Evolutionary conservation across 805 yeast species (phyloP).

Genomic region (Starmerella vitae): DNA sequence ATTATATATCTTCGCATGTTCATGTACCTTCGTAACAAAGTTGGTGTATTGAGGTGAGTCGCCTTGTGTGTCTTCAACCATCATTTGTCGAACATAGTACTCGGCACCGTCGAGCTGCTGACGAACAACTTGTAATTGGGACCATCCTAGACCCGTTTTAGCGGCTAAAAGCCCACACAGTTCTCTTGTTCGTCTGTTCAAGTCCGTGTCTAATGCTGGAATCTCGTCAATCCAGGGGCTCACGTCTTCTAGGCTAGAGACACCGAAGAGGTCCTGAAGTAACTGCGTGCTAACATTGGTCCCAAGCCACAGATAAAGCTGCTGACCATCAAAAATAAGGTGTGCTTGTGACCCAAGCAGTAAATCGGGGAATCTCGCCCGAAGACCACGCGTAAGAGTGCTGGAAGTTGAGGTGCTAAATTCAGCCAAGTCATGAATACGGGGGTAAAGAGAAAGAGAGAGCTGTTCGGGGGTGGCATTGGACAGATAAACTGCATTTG

Average conservation of each 20-base stretch:
- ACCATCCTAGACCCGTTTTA: slow-evolving; percentile 29
- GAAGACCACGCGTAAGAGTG: slow-evolving; percentile 1
- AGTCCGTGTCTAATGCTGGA: slow-evolving; percentile 56
- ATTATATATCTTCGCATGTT: slow-evolving; percentile 26
- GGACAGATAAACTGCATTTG: slow-evolving; percentile 39
- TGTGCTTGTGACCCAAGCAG: slow-evolving; percentile 54
- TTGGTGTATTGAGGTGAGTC: slow-evolving; percentile 41
- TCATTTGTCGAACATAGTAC: slow-evolving; percentile 39
- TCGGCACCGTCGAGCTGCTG: slow-evolving; percentile 52
- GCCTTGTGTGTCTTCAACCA: slow-evolving; percentile 59
- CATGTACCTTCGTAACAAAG: slow-evolving; percentile 55
- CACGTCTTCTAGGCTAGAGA: slow-evolving; percentile 31
- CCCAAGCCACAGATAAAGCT: slow-evolving; percentile 11
- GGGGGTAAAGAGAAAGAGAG: slow-evolving; percentile 62
- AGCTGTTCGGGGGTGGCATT: slow-evolving; percentile 44
- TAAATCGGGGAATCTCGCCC: slow-evolving; percentile 14
- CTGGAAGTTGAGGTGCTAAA: slow-evolving; percentile 38
- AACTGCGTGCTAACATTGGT: slow-evolving; percentile 38
- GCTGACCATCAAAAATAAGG: slow-evolving; percentile 52
- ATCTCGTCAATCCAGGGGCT: slow-evolving; percentile 42
- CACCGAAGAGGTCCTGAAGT: slow-evolving; percentile 62
- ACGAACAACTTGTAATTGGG: slow-evolving; percentile 48
- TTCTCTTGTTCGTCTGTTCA: slow-evolving; percentile 54
- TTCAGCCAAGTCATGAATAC: slow-evolving; percentile 47
- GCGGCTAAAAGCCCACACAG: slow-evolving; percentile 44